Conservation (phyloP, 2,329 filamentous ascomycete species). For the Colletotrichum theobromicola region DNA sequence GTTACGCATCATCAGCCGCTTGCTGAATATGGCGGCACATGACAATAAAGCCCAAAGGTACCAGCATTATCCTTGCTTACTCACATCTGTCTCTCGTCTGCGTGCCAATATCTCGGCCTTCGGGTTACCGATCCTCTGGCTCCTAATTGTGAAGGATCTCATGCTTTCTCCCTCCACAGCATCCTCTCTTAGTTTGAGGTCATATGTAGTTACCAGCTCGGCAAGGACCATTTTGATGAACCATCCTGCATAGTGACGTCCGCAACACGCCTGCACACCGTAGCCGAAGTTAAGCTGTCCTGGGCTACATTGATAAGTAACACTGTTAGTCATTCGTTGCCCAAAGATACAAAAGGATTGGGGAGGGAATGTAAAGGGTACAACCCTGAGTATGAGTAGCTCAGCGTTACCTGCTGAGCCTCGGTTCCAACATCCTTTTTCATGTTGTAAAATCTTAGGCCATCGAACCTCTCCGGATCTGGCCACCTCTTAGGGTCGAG, state of each 20-base stretch:
- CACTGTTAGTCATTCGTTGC: not conserved
- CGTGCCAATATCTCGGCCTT: not conserved
- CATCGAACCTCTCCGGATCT: not conserved
- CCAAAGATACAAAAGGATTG: not conserved
- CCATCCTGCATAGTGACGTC: not conserved
- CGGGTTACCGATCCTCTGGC: not conserved
- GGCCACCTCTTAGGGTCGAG: not conserved
- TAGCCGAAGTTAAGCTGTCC: not conserved
- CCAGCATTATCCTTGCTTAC: not conserved
- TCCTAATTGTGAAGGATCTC: not conserved
- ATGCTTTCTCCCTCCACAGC: not conserved
- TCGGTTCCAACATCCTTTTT: not conserved
- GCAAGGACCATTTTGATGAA: not conserved
- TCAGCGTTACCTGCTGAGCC: not conserved
- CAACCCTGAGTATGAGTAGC: constrained; percentile 3
- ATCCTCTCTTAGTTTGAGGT: not conserved
- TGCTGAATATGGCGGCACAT: no score
- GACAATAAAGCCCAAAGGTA: not conserved
- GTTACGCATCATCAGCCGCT: no score
- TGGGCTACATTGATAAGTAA: not conserved
- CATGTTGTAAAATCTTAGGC: not conserved
- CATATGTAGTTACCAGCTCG: not conserved
- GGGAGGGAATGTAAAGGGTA: not conserved
- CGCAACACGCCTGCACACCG: not conserved
- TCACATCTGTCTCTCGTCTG: not conserved